A percentile compares a stretch with the other conserved stretches of the same genome.
phyloP scores from a whole-genome alignment of 306 rosid genomes.

The Cicer judaicum region DNA sequence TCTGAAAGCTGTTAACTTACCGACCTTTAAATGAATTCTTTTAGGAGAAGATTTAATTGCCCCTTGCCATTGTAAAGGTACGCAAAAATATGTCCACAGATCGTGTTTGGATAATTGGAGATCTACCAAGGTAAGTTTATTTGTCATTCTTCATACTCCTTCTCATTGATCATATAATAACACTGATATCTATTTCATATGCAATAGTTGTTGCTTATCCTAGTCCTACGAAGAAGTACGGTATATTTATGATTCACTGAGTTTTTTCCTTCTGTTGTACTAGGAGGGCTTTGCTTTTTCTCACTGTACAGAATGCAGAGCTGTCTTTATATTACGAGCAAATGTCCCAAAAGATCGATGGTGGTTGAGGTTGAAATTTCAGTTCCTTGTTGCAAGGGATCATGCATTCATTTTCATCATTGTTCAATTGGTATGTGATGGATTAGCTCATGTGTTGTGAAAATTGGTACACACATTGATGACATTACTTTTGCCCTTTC shows the following conservation, averaged over 20 bases:
- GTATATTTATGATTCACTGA: constrained; percentile 31
- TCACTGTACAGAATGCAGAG: constrained; percentile 98
- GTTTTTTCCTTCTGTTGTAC: constrained; percentile 38
- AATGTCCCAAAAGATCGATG: constrained; percentile 95
- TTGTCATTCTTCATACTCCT: constrained; percentile 16
- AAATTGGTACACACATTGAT: constrained; percentile 25
- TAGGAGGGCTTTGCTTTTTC: constrained; percentile 99
- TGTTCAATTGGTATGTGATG: constrained; percentile 80
- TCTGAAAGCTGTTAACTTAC: background rate
- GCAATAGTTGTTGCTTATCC: constrained; percentile 1
- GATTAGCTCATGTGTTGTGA: constrained; percentile 10
- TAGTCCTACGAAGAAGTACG: constrained; percentile 5
- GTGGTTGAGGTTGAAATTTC: constrained; percentile 97
- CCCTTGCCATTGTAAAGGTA: constrained; percentile 98
- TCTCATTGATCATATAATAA: constrained; percentile 25
- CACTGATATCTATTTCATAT: constrained; percentile 25
- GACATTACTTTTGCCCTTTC: constrained; percentile 20
- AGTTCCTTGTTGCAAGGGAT: constrained; percentile 97
- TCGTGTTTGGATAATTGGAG: constrained; percentile 99
- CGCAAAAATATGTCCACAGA: constrained; percentile 92
- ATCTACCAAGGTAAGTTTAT: constrained; percentile 78
- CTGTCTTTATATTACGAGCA: constrained; percentile 81
- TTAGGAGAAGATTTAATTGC: constrained; percentile 95
- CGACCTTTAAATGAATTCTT: constrained; percentile 31
- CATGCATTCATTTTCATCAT: constrained; percentile 92